phyloP scores from a whole-genome alignment of 2,329 filamentous ascomycete genomes.

The Aureobasidium uvarum region DNA sequence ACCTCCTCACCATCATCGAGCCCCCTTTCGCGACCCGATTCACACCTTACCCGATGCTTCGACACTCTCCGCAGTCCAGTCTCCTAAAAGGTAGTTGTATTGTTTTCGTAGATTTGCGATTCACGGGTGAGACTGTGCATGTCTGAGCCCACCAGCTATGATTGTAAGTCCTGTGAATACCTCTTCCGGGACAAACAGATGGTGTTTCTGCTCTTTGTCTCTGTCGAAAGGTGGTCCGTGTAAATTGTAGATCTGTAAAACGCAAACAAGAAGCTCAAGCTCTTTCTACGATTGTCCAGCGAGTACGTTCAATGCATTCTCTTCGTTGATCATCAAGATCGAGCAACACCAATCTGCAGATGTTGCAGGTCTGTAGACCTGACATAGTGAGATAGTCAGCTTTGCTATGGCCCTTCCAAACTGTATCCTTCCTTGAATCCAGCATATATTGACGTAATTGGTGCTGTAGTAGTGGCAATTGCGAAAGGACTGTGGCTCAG shows the following conservation, averaged over 20 bases:
- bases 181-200: neutral
- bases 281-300: no score
- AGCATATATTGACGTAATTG: no score
- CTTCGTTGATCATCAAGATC: no score
- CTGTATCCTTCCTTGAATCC: no score
- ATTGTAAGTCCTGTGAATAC: neutral
- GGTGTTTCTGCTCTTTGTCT: neutral
- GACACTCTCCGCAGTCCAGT: neutral
- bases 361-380: no score
- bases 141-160: neutral
- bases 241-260: neutral
- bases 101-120: neutral
- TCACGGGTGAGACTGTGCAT: neutral
- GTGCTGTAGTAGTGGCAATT: no score
- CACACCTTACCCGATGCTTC: constrained; percentile 10
- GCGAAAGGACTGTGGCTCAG: no score
- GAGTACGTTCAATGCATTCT: no score
- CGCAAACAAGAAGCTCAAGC: neutral
- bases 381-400: no score
- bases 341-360: no score
- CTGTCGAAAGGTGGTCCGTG: neutral
- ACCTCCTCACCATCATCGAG: constrained; percentile 4
- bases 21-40: constrained; percentile 7
- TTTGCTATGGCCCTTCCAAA: no score
- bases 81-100: constrained; percentile 9